phyloP scores from a whole-genome alignment of 257 asterid genomes.

The Penstemon eatonii region DNA sequence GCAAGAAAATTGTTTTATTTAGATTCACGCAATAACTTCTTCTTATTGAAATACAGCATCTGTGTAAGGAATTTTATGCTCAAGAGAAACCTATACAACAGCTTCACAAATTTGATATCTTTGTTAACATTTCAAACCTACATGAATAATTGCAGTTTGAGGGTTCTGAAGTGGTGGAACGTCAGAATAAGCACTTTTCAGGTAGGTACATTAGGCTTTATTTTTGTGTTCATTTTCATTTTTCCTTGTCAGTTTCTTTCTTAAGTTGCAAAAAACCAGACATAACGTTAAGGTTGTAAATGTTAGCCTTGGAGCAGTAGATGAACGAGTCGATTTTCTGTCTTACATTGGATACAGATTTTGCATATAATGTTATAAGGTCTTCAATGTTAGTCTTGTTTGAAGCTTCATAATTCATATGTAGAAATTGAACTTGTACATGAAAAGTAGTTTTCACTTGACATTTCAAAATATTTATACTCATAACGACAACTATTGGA shows the following conservation, averaged over 20 bases:
- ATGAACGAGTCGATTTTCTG: background rate
- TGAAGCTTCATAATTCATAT: background rate
- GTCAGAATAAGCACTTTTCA: constrained; percentile 74
- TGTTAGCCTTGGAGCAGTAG: background rate
- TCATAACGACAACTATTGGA: background rate
- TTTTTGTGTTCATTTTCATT: too few relatives aligned
- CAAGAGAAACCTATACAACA: background rate
- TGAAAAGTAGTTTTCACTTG: background rate
- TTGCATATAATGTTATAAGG: background rate
- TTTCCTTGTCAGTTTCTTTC: too few relatives aligned
- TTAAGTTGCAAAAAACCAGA: too few relatives aligned
- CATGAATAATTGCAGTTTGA: constrained; percentile 55
- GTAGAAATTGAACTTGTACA: background rate
- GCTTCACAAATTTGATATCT: background rate
- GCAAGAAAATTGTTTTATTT: background rate
- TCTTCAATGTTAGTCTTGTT: too few relatives aligned
- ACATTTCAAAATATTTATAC: background rate
- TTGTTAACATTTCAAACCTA: constrained; percentile 20
- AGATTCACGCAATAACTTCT: background rate
- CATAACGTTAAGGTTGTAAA: background rate
- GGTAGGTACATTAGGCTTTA: constrained; percentile 36
- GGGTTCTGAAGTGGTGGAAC: constrained; percentile 69
- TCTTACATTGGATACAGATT: background rate
- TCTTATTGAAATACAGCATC: background rate
- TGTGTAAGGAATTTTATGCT: background rate